Evolutionary conservation across 139 green algal genomes (phyloP), one percentile per base, ranked within the genome.

Genomic region (Edaphochlamys debaryana): DNA sequence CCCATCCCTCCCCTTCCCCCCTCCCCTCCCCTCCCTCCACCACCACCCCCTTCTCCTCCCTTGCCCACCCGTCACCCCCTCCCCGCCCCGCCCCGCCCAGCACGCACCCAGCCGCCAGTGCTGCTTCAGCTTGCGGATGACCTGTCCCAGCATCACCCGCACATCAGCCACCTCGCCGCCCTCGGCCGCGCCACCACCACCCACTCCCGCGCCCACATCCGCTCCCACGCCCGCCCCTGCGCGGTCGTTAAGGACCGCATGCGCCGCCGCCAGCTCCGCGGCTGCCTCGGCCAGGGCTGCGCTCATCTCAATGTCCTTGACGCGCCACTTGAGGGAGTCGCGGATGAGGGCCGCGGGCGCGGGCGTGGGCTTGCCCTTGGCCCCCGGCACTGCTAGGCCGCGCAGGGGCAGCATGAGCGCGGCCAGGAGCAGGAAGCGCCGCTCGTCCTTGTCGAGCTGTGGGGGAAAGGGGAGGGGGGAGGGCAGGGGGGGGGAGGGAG

Each of bases 381-480:
- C 68, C 74, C 19, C 30, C 22, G n/a, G 32, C 64, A 40, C 30
- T 38, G 69, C 23, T n/a, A 86, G 22, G 3, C 63, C 56, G 15
- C 92, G 87, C 62, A 98, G 75, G 13, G 95, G 95, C 87, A 98
- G 88, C 76, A 98, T 83, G 76, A 96, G 86, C 2, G 93, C 93
- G 15, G 94, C 90, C 64, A 98, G 75, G 66, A 97, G 81, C 37
- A 91, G 76, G 20, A 94, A 85, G 38, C 93, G 88, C 38, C 85
- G 85, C 20, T 94, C 90, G 42, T 97, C 94, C 48, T 84, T 81
- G 50, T 88, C 69, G 41, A 93, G 40, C 75, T 81, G 36, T 7
- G 15, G 64, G 19, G 32, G 27, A 67, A 4, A 36, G 58, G 29
- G 23, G 54, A 20, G 22, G 4, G 20, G 58, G 22, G 58, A 27